Conservation (phyloP, 305 asterid genomes). For the Fraxinus greggii region DNA sequence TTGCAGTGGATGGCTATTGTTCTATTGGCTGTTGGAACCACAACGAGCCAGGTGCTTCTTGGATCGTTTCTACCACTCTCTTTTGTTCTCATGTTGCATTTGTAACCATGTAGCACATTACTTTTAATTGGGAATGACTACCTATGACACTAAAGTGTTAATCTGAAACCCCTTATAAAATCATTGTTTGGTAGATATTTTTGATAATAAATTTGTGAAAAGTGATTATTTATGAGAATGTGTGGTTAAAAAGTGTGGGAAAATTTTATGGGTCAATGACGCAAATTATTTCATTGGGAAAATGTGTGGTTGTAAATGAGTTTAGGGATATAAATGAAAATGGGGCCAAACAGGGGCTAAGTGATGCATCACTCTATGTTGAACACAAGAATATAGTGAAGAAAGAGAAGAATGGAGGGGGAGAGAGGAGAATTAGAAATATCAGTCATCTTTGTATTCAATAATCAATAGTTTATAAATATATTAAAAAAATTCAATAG, state of each 20-base stretch:
- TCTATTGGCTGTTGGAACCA: conserved; percentile 90
- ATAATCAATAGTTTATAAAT: neutral
- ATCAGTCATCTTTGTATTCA: neutral
- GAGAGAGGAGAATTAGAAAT: neutral
- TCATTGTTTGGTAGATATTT: neutral
- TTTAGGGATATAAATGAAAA: neutral
- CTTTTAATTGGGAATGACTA: neutral
- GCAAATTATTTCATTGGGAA: neutral
- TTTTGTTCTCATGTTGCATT: neutral
- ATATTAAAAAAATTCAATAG: neutral
- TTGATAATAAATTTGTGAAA: neutral
- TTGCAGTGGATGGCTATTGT: conserved; percentile 96
- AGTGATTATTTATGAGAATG: neutral
- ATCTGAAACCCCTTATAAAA: neutral
- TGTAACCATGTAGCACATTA: neutral
- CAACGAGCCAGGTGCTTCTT: conserved; percentile 86
- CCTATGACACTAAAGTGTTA: neutral
- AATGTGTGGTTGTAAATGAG: neutral
- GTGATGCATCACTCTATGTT: neutral
- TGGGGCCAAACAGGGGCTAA: neutral
- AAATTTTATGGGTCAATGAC: neutral
- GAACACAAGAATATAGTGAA: neutral
- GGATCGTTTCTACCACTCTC: conserved; percentile 8
- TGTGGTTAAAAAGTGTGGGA: neutral
- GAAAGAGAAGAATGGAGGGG: neutral